These are phyloP conservation scores for Carex kokanica DNA, from an alignment of 176 grass and related monocot species.

Conservation along the genomic window DNA sequence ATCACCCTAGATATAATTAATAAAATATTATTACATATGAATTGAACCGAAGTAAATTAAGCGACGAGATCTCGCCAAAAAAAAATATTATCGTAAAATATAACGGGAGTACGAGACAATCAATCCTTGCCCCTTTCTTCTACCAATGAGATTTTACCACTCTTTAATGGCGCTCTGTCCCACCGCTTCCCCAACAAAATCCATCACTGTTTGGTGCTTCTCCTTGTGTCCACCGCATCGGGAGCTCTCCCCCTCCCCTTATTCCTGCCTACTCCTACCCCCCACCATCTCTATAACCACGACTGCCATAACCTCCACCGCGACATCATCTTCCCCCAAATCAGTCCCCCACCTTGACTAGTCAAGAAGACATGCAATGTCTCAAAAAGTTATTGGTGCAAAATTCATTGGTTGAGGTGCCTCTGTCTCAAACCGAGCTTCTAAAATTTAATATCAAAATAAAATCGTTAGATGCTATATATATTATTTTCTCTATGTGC, in stretches of 20 bases:
- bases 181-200: conserved; percentile 37
- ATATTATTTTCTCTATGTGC: no score
- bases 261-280: conserved; percentile 32
- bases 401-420: conserved; percentile 47
- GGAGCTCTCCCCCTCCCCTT: conserved; percentile 30
- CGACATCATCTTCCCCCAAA: conserved; percentile 26
- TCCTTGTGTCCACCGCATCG: conserved; percentile 50
- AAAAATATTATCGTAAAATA: no score
- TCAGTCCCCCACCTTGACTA: conserved; percentile 45
- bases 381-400: conserved; percentile 54
- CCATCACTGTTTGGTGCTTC: conserved; percentile 47
- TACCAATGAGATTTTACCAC: neutral
- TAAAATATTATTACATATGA: no score
- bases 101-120: no score
- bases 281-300: conserved; percentile 37
- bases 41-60: no score
- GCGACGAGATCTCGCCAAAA: no score
- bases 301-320: conserved; percentile 45
- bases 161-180: conserved; percentile 48
- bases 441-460: no score
- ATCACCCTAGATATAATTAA: no score
- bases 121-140: neutral
- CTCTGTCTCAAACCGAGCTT: conserved; percentile 30
- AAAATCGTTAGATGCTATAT: no score
- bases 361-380: conserved; percentile 57